Evolutionary conservation across 768 basidiomycete genomes (phyloP), one percentile per base, ranked within the genome.

Genomic region (Arthromyces matolae): DNA sequence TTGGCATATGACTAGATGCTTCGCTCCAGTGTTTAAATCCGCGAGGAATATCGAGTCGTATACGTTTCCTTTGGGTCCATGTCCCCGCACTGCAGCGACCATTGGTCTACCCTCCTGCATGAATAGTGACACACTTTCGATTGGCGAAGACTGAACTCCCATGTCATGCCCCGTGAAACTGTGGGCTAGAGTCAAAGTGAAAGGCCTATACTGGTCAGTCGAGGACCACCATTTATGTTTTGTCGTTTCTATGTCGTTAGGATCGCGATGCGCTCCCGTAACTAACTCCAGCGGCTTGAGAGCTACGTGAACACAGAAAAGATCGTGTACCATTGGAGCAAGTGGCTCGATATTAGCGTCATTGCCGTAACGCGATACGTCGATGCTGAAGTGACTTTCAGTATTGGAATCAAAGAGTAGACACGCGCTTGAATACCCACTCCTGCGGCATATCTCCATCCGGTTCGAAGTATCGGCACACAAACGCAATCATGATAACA

Each of bases 401-500:
- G 5, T 57, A 58, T 43, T 23, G 64, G 60, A 53, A 8, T 10
- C n/a, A n/a, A n/a, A n/a, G 20, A 13, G 12, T 18, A 9, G 9
- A 5, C 4, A 3, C 18, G 8, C 22, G 18, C 32, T 45, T 52
- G 28, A 24, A 51, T 50, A 48, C 52, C 51, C 49, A 54, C 55
- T 53, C 51, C 23, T 31, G 28, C 23, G 41, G 35, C 10, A n/a
- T n/a, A n/a, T n/a, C n/a, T n/a, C 36, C 59, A n/a, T 57, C 64
- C 24, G 16, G 6, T 12, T 0, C 12, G 9, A 8, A 10, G 13
- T 19, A 7, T 20, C 22, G 31, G 31, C 14, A 23, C 2, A 33
- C 6, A n/a, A n/a, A 84, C 0, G 78, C 74, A 19, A 86, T 76
- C 62, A 79, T 72, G 33, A 87, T n/a, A n/a, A n/a, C n/a, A n/a